phyloP scores from a whole-genome alignment of 371 early-diverging fungal species.

The Basidiobolus meristosporus region DNA sequence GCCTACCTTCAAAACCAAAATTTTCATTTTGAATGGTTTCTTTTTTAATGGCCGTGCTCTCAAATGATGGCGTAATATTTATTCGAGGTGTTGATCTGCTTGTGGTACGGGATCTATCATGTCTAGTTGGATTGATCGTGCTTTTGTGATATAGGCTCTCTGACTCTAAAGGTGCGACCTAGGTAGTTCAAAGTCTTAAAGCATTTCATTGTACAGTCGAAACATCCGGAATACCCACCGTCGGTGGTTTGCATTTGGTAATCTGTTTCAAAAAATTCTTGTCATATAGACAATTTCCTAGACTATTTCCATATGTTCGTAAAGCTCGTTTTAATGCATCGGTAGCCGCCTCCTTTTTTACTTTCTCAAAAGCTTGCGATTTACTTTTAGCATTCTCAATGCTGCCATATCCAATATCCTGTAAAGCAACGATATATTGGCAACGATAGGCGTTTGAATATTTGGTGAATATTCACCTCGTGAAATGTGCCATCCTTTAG shows the following conservation, averaged over 20 bases:
- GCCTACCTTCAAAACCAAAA: too few relatives aligned
- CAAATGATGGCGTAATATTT: too few relatives aligned
- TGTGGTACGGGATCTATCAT: too few relatives aligned
- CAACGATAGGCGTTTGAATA: too few relatives aligned
- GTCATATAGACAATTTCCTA: conserved; percentile 95
- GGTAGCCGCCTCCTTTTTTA: conserved; percentile 90
- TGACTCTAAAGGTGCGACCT: too few relatives aligned
- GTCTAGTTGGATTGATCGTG: too few relatives aligned
- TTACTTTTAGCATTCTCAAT: conserved; percentile 72
- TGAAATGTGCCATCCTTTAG: conserved; percentile 85
- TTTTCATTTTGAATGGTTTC: too few relatives aligned
- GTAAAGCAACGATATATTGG: background rate
- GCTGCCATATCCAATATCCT: conserved; percentile 79
- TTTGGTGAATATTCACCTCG: conserved; percentile 37
- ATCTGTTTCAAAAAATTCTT: conserved; percentile 58
- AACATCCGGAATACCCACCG: background rate
- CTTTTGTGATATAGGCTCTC: too few relatives aligned
- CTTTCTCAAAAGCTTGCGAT: conserved; percentile 75
- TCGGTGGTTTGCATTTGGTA: background rate
- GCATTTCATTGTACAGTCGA: too few relatives aligned
- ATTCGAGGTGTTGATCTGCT: too few relatives aligned
- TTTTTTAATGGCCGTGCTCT: too few relatives aligned
- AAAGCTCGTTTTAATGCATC: conserved; percentile 92
- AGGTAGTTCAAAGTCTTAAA: too few relatives aligned
- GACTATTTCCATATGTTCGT: conserved; percentile 79